Percentiles rank a stretch among this genome's conserved stretches.
These are phyloP conservation scores for Paraphysoderma sedebokerense DNA, from an alignment of 371 early-diverging fungal species.

Conservation along the genomic window DNA sequence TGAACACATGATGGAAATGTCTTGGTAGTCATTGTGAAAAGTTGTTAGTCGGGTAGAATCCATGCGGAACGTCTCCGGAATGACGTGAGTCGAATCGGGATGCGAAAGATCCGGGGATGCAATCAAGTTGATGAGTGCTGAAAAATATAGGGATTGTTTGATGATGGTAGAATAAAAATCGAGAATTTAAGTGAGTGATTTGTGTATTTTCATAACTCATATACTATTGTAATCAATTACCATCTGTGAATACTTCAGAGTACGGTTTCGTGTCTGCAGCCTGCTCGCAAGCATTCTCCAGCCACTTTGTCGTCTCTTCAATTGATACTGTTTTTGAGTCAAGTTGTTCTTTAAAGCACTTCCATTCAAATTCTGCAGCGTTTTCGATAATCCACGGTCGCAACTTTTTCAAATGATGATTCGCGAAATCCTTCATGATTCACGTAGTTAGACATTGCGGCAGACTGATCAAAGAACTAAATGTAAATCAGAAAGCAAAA, in stretches of 20 bases:
- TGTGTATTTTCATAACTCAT: no score
- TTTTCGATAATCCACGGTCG: conserved; percentile 35
- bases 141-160: no score
- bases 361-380: conserved; percentile 36
- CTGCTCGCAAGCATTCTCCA: conserved; percentile 5
- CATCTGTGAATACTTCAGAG: neutral
- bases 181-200: no score
- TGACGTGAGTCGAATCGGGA: no score
- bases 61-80: conserved; percentile 38
- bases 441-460: no score
- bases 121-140: no score
- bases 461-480: no score
- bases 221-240: no score
- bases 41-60: conserved; percentile 38
- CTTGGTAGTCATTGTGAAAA: conserved; percentile 54
- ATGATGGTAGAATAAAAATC: no score
- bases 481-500: no score
- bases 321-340: conserved; percentile 7
- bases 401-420: conserved; percentile 36
- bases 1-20: conserved; percentile 38
- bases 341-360: conserved; percentile 33
- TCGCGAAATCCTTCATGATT: conserved; percentile 42
- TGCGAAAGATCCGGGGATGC: no score
- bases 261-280: neutral
- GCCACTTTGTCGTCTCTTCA: conserved; percentile 12